Base-by-base conservation (phyloP, 164 flowering plant genomes). In the Tetrastigma voinierianum region DNA sequence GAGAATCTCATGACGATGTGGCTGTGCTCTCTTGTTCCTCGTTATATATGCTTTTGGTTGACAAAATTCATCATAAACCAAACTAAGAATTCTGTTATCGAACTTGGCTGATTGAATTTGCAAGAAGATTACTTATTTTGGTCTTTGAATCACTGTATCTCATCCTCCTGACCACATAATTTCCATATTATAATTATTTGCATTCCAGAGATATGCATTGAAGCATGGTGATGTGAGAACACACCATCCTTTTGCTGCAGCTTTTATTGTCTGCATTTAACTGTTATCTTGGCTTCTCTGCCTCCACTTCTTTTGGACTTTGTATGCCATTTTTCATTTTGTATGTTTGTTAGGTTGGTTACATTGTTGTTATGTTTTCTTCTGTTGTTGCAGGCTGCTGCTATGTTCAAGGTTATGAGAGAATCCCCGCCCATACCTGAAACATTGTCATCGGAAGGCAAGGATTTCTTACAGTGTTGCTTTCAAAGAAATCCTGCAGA, bases 401-500 rank as follows among this genome's bases (percentile, higher is more conserved):
- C 98, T 6, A 83, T 94, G 93, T 94, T 94, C 71, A 91, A 91
- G 76, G 95, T 85, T 51, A 48, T 90, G 81, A 82, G 61, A 56
- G 91, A 87, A 72, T 72, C 83, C 67, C 98, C 97, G 59, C 84
- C 90, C 12, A 76, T 94, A 62, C 98, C 98, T 11, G 90, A 88
- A 75, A 63, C 80, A 24, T 72, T 94, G 63, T 91, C 97, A 69
- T 24, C 79, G 11, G 89, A 89, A 43, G 97, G 95, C 18, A 90
- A 88, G 78, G 95, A 90, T 68, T 94, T 94, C 68, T 61, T 94
- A n/a, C 71, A 65, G 25, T 75, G 81, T 70, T 94, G 98, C 81
- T 90, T 94, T 60, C 76, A 47, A n/a, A 84, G 93, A 76, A 90
- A 90, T 56, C 98, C 98, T 66, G 90, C 90, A 44, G 93, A 94